Evolutionary conservation across 2,329 filamentous ascomycete genomes (phyloP).

Genomic region (Exophiala bonariae): DNA sequence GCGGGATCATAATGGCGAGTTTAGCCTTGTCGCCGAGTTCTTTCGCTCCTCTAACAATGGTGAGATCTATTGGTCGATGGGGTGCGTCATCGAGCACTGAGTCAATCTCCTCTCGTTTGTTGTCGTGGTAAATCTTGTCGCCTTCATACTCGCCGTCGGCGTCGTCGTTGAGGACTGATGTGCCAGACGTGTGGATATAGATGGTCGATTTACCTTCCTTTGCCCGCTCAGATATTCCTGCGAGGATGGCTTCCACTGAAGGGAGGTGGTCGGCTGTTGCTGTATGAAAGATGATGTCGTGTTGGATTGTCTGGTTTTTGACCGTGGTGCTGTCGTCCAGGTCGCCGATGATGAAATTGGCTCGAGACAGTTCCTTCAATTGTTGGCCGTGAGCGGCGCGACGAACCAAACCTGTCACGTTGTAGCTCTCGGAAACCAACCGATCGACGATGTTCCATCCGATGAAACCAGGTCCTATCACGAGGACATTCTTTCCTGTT

Average conservation of each 20-base stretch:
- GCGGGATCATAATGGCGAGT: slow-evolving; percentile 49
- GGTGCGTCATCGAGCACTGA: slow-evolving; percentile 41
- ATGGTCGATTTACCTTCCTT: slow-evolving; percentile 40
- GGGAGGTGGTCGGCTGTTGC: slow-evolving; percentile 51
- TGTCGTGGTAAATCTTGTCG: slow-evolving; percentile 45
- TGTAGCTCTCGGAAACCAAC: slow-evolving; percentile 42
- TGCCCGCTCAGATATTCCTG: slow-evolving; percentile 42
- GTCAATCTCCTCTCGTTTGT: slow-evolving; percentile 39
- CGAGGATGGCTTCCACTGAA: slow-evolving; percentile 45
- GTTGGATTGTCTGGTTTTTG: slow-evolving; percentile 34
- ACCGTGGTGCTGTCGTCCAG: slow-evolving; percentile 42
- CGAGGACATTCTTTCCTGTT: slow-evolving; percentile 11
- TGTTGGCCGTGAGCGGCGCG: slow-evolving; percentile 9
- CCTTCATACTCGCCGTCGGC: slow-evolving; percentile 33
- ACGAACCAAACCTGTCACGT: slow-evolving; percentile 36
- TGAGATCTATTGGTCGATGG: slow-evolving; percentile 47
- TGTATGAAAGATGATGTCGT: slow-evolving; percentile 49
- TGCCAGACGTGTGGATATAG: slow-evolving; percentile 51
- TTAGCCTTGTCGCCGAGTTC: slow-evolving; percentile 42
- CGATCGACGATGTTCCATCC: slow-evolving; percentile 48
- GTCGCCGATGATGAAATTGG: slow-evolving; percentile 39
- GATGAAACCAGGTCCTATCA: slow-evolving; percentile 27
- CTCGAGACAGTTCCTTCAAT: slow-evolving; percentile 33
- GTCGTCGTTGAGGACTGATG: slow-evolving; percentile 40
- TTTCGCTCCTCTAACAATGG: slow-evolving; percentile 39